Percentiles rank a stretch among this genome's conserved stretches.
Evolutionary conservation across 2,329 filamentous ascomycete species (phyloP).

Genomic region (Proliferodiscus dingleyae): DNA sequence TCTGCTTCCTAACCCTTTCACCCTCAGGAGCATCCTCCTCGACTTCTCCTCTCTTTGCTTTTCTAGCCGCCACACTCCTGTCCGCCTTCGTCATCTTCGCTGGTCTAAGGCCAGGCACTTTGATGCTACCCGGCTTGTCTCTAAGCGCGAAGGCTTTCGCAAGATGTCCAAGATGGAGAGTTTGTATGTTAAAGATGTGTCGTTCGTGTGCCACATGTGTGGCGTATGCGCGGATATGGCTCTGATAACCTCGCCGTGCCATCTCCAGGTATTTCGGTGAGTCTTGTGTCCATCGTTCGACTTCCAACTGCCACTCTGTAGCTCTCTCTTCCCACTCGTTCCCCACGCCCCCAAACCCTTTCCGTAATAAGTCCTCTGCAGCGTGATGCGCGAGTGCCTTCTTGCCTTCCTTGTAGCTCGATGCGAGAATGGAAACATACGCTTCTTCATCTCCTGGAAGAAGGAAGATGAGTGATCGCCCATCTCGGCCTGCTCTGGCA

Average conservation of each 20-base stretch:
- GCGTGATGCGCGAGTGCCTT: conserved; percentile 60
- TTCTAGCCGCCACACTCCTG: conserved; percentile 34
- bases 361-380: conserved; percentile 62
- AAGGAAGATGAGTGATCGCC: conserved; percentile 83
- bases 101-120: conserved; percentile 41
- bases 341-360: conserved; percentile 52
- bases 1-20: conserved; percentile 32
- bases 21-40: conserved; percentile 32
- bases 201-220: conserved; percentile 87
- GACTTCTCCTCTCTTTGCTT: conserved; percentile 34
- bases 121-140: conserved; percentile 82
- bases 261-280: conserved; percentile 69
- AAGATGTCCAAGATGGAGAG: conserved; percentile 84
- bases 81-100: conserved; percentile 38
- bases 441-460: conserved; percentile 88
- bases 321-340: conserved; percentile 60
- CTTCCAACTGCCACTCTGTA: conserved; percentile 62
- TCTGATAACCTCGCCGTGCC: conserved; percentile 81
- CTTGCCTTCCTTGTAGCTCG: conserved; percentile 42
- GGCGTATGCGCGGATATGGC: conserved; percentile 89
- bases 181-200: conserved; percentile 83
- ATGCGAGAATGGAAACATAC: conserved; percentile 60
- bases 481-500: conserved; percentile 83
- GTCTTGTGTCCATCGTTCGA: conserved; percentile 61
- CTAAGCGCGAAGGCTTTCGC: conserved; percentile 90